Evolutionary conservation across 2,329 filamentous ascomycete genomes (phyloP).

Genomic region (Botryotinia narcissicola): DNA sequence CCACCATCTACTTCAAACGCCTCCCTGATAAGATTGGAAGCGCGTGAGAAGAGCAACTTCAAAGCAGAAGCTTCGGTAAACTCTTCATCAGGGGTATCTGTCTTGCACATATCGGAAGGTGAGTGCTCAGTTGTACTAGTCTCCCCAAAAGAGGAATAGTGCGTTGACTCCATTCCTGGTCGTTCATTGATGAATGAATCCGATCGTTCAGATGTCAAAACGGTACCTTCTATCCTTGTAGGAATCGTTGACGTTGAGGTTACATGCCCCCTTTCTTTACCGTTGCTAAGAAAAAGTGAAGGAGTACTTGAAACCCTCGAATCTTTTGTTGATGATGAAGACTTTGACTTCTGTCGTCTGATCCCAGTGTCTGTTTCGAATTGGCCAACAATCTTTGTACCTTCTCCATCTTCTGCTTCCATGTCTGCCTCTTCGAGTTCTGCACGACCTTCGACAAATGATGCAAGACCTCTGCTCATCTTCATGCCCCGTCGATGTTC

Average conservation of each 20-base stretch:
- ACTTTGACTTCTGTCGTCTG: conserved; percentile 26
- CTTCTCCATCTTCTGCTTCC: conserved; percentile 34
- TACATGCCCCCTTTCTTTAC: conserved; percentile 32
- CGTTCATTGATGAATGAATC: conserved; percentile 10
- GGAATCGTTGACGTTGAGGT: conserved; percentile 25
- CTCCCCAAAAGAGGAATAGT: conserved; percentile 25
- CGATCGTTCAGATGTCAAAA: conserved; percentile 16
- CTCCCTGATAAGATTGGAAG: conserved; percentile 38
- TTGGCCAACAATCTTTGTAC: conserved; percentile 34
- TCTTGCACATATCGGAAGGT: conserved; percentile 20
- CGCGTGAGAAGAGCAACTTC: conserved; percentile 36
- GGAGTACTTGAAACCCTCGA: conserved; percentile 20
- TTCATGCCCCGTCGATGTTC: conserved; percentile 54
- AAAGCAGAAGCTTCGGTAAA: conserved; percentile 33
- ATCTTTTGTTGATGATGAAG: conserved; percentile 21
- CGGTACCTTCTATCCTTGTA: conserved; percentile 27
- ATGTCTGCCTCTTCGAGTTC: conserved; percentile 35
- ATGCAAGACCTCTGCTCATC: conserved; percentile 54
- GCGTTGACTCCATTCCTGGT: conserved; percentile 24
- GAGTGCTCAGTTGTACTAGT: conserved; percentile 27
- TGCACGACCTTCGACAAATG: conserved; percentile 50
- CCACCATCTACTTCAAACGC: conserved; percentile 39
- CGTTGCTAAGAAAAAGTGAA: conserved; percentile 23
- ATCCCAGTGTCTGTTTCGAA: conserved; percentile 31
- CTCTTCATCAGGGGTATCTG: conserved; percentile 25